Conservation (phyloP, 495 filamentous ascomycete genomes). For the Schizothecium vesticola region DNA sequence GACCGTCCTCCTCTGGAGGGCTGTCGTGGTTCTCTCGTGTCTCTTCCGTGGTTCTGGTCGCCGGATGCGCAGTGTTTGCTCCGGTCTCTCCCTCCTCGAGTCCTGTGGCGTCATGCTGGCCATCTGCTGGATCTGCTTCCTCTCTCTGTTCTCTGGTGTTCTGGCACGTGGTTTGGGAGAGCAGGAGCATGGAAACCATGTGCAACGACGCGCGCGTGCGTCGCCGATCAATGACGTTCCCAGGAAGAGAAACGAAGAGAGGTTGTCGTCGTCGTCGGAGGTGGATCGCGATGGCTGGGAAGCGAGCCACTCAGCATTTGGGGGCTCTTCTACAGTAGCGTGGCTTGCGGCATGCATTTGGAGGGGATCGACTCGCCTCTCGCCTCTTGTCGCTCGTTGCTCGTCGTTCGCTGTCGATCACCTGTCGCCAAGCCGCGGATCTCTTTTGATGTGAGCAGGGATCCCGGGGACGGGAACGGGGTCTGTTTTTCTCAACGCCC, state of each 20-base stretch:
- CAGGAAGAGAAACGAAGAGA: no score
- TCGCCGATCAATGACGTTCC: background rate
- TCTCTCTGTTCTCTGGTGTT: background rate
- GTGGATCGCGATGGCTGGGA: background rate
- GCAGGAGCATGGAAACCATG: background rate
- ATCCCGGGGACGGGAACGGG: background rate
- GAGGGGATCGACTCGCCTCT: background rate
- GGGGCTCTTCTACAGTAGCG: background rate
- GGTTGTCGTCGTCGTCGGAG: no score
- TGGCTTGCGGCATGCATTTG: background rate
- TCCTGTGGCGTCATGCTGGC: background rate
- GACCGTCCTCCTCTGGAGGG: background rate
- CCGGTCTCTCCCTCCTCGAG: background rate
- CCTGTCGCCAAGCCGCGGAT: constrained; percentile 9
- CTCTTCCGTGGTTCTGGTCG: background rate
- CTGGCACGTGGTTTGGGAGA: background rate
- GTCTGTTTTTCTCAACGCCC: background rate
- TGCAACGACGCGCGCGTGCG: background rate
- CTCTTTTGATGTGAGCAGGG: constrained; percentile 1
- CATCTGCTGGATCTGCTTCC: background rate
- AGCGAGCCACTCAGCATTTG: background rate
- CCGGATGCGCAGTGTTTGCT: background rate
- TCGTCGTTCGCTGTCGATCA: constrained; percentile 7
- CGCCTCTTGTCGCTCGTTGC: background rate
- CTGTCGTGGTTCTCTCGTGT: background rate